These are phyloP conservation scores for Aquilaria yunnanensis DNA, from an alignment of 345 rosid genomes.

Conservation along the genomic window DNA sequence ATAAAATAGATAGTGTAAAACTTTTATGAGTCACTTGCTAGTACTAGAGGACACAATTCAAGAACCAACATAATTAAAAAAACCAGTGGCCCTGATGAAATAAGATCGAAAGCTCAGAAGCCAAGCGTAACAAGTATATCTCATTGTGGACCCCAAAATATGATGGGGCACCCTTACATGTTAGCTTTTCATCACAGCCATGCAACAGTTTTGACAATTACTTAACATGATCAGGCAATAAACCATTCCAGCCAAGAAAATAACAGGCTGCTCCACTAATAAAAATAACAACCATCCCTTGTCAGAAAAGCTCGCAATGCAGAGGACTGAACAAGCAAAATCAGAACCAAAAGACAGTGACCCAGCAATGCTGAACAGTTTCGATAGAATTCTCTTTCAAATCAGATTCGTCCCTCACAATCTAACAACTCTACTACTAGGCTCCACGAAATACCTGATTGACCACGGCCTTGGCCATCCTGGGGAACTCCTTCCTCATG, in stretches of 20 bases:
- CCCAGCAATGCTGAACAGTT: too few relatives aligned
- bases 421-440: too few relatives aligned
- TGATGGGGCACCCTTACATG: slow-evolving; percentile 32
- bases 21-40: not conserved
- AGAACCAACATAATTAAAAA: not conserved
- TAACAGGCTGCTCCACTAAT: too few relatives aligned
- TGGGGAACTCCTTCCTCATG: slow-evolving; percentile 61
- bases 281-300: too few relatives aligned
- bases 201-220: too few relatives aligned
- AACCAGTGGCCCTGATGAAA: not conserved
- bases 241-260: too few relatives aligned
- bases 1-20: not conserved
- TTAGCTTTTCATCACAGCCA: slow-evolving; percentile 20
- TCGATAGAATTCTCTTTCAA: too few relatives aligned
- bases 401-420: too few relatives aligned
- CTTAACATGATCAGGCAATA: too few relatives aligned
- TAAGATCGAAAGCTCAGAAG: slow-evolving; percentile 34
- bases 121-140: slow-evolving; percentile 53
- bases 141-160: slow-evolving; percentile 24
- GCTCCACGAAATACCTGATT: slow-evolving; percentile 42
- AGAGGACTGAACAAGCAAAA: too few relatives aligned
- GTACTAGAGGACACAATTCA: not conserved
- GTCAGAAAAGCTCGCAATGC: too few relatives aligned
- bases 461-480: slow-evolving; percentile 64
- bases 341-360: too few relatives aligned